A percentile compares a stretch with the other conserved stretches of the same genome.
Conservation (phyloP, 768 basidiomycete species). For the Mycena olivaceomarginata region DNA sequence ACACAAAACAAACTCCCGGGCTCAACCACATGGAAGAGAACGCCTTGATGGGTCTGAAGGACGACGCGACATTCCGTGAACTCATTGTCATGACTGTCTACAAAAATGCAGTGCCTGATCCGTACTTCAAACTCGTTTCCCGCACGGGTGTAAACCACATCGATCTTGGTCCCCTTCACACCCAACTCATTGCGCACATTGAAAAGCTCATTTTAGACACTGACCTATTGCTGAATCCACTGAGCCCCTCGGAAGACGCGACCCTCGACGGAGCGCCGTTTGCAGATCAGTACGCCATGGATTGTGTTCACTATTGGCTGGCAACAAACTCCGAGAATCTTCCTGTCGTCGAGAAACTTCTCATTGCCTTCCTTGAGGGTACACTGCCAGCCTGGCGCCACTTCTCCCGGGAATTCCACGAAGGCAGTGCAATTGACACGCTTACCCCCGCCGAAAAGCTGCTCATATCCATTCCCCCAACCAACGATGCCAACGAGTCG, state of each 20-base stretch:
- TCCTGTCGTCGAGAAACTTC: not conserved
- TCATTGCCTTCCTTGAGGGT: not conserved
- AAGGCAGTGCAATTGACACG: not conserved
- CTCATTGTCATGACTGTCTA: too few species aligned
- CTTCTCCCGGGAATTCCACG: not conserved
- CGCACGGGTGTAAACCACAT: too few species aligned
- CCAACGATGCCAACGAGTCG: not conserved
- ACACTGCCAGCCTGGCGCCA: not conserved
- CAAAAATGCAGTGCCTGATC: too few species aligned
- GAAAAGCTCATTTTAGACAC: not conserved
- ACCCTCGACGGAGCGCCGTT: not conserved
- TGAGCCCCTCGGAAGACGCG: not conserved
- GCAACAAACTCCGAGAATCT: not conserved
- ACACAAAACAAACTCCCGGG: slow-evolving; percentile 10
- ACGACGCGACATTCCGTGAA: too few species aligned
- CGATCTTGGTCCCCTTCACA: too few species aligned
- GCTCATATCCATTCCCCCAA: not conserved
- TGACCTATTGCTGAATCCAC: not conserved
- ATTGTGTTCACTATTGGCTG: not conserved
- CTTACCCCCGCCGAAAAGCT: slow-evolving; percentile 13
- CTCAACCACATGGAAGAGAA: slow-evolving; percentile 12
- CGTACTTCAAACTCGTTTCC: too few species aligned
- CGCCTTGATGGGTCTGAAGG: not conserved
- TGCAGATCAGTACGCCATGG: not conserved
- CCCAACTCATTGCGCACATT: too few species aligned